Evolutionary conservation across 345 rosid genomes (phyloP).

Genomic region (Streptanthus diversifolius): DNA sequence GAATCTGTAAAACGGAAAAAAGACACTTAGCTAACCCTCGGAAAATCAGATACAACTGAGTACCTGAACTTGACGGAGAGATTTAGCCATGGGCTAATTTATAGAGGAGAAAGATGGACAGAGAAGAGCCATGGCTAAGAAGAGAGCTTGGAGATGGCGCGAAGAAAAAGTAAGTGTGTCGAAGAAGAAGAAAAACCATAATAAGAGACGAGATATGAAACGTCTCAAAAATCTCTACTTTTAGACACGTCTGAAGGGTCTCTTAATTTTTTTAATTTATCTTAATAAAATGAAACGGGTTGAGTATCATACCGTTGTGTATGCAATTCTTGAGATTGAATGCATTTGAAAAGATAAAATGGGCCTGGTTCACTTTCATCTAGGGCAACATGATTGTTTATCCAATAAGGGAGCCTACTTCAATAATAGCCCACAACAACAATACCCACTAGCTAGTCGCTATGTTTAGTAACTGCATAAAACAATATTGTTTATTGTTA

Average conservation of each 20-base stretch:
- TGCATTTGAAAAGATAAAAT: background rate
- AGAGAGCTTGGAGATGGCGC: too few relatives aligned
- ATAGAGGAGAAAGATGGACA: too few relatives aligned
- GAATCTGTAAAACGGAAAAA: background rate
- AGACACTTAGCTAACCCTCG: background rate
- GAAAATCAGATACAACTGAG: background rate
- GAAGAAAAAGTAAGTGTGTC: too few relatives aligned
- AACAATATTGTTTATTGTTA: background rate
- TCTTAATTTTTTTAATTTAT: too few relatives aligned
- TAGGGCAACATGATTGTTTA: background rate
- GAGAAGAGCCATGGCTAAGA: too few relatives aligned
- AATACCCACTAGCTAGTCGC: background rate
- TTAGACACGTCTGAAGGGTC: too few relatives aligned
- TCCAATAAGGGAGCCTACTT: background rate
- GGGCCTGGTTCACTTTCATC: background rate
- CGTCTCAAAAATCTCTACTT: too few relatives aligned
- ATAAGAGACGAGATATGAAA: too few relatives aligned
- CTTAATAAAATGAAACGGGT: too few relatives aligned
- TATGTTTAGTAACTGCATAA: background rate
- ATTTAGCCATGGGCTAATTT: too few relatives aligned
- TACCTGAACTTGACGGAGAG: conserved; percentile 25
- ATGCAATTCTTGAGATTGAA: background rate
- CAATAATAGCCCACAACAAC: background rate
- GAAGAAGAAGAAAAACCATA: too few relatives aligned
- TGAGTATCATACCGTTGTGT: too few relatives aligned